phyloP scores from a whole-genome alignment of 2,329 filamentous ascomycete genomes.

The Rasamsonia emersonii region DNA sequence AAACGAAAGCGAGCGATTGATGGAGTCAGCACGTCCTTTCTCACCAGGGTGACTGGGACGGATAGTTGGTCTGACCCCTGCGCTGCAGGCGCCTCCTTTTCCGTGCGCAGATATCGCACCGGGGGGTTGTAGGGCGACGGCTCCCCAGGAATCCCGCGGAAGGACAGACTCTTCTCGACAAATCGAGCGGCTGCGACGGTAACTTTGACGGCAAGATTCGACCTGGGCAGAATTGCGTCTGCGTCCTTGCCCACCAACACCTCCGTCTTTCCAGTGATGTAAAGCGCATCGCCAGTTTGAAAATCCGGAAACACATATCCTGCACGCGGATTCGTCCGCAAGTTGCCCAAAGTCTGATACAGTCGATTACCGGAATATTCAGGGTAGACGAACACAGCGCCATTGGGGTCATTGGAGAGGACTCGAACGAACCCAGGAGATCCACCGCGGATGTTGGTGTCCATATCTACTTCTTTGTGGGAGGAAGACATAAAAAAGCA shows the following conservation, averaged over 20 bases:
- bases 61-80: conserved; percentile 11
- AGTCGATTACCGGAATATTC: conserved; percentile 79
- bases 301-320: conserved; percentile 70
- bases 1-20: conserved; percentile 60
- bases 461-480: conserved; percentile 58
- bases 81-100: conserved; percentile 33
- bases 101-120: conserved; percentile 55
- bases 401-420: conserved; percentile 43
- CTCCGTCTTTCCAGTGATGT: conserved; percentile 60
- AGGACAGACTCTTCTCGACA: conserved; percentile 57
- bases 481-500: conserved; percentile 70
- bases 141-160: conserved; percentile 53
- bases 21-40: conserved; percentile 54
- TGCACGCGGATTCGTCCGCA: conserved; percentile 56
- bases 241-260: conserved; percentile 60
- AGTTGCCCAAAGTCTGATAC: conserved; percentile 76
- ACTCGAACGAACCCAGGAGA: conserved; percentile 65
- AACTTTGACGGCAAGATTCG: conserved; percentile 65
- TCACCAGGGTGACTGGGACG: conserved; percentile 48
- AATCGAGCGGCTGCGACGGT: conserved; percentile 53
- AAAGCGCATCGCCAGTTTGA: conserved; percentile 62
- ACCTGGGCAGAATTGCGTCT: conserved; percentile 53
- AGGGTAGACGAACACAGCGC: conserved; percentile 58
- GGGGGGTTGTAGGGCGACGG: conserved; percentile 72
- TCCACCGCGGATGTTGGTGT: conserved; percentile 75